These are phyloP conservation scores for Byssothecium circinans DNA, from an alignment of 2,329 filamentous ascomycete genomes.

Conservation along the genomic window DNA sequence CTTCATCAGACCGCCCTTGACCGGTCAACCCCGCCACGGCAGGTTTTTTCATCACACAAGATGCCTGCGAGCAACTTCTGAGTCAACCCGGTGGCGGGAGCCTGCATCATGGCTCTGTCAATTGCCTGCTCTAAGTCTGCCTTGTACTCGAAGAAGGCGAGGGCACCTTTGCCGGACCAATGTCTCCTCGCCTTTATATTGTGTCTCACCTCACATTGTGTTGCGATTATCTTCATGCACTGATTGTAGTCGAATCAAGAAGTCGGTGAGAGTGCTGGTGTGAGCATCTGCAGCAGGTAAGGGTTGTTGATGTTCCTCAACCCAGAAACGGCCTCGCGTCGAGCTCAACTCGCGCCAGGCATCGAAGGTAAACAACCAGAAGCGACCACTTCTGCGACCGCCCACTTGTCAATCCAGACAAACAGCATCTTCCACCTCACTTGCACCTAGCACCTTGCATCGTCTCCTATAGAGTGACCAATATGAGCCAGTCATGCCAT, in stretches of 20 bases:
- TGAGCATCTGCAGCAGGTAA: constrained; percentile 19
- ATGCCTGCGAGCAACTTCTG: constrained; percentile 21
- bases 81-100: constrained; percentile 29
- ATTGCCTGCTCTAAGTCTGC: constrained; percentile 31
- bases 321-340: constrained; percentile 29
- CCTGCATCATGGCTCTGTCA: constrained; percentile 19
- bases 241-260: constrained; percentile 17
- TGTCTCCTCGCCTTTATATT: constrained; percentile 33
- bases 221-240: constrained; percentile 20
- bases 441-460: constrained; percentile 27
- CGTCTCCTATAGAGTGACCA: constrained; percentile 24
- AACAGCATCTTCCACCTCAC: constrained; percentile 4
- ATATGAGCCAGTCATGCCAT: constrained; percentile 20
- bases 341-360: constrained; percentile 34
- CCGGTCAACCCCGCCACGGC: constrained; percentile 38
- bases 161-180: constrained; percentile 34
- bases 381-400: constrained; percentile 33
- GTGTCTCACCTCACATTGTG: constrained; percentile 21
- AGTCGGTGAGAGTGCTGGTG: constrained; percentile 17
- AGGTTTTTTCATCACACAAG: constrained; percentile 24
- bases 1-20: constrained; percentile 33
- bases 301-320: constrained; percentile 29
- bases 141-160: constrained; percentile 31
- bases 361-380: constrained; percentile 37
- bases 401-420: constrained; percentile 9